Percentiles rank a stretch among this genome's conserved stretches.
phyloP scores from a whole-genome alignment of 352 stramenopile genomes.

The Globisporangium yorkense region DNA sequence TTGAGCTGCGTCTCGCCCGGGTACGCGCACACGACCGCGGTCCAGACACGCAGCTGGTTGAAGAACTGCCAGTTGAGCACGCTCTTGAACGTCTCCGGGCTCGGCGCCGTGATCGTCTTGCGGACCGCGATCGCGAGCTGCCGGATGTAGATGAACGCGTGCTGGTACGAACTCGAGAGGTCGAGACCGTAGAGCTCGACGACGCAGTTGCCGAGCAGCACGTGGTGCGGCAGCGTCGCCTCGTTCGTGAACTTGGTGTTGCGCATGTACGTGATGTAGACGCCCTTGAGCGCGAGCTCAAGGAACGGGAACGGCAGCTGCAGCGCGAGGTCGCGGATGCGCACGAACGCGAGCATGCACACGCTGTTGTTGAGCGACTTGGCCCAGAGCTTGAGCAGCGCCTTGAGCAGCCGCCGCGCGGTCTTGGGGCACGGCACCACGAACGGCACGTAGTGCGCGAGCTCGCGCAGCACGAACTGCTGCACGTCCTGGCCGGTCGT shows the following conservation, averaged over 20 bases:
- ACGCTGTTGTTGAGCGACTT: conserved; percentile 76
- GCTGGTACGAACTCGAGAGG: conserved; percentile 96
- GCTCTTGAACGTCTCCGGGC: conserved; percentile 78
- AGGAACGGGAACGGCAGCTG: conserved; percentile 96
- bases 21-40: conserved; percentile 92
- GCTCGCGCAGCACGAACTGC: conserved; percentile 76
- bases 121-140: conserved; percentile 97
- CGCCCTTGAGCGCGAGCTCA: conserved; percentile 93
- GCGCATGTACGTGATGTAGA: conserved; percentile 96
- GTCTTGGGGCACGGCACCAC: conserved; percentile 65
- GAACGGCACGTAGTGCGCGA: conserved; percentile 73
- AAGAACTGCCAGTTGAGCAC: conserved; percentile 98
- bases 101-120: conserved; percentile 94
- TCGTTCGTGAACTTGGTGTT: conserved; percentile 95
- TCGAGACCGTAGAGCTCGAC: conserved; percentile 98
- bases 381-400: conserved; percentile 82
- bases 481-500: conserved; percentile 74
- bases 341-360: conserved; percentile 93
- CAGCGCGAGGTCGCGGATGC: conserved; percentile 93
- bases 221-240: conserved; percentile 69
- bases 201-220: conserved; percentile 96
- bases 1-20: conserved; percentile 80
- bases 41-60: conserved; percentile 96
- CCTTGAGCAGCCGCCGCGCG: conserved; percentile 64
- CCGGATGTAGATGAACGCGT: conserved; percentile 99